Evolutionary conservation across 2,329 filamentous ascomycete genomes (phyloP), one percentile per base, ranked within the genome.

Genomic region (Cephalotrichum gorgonifer): DNA sequence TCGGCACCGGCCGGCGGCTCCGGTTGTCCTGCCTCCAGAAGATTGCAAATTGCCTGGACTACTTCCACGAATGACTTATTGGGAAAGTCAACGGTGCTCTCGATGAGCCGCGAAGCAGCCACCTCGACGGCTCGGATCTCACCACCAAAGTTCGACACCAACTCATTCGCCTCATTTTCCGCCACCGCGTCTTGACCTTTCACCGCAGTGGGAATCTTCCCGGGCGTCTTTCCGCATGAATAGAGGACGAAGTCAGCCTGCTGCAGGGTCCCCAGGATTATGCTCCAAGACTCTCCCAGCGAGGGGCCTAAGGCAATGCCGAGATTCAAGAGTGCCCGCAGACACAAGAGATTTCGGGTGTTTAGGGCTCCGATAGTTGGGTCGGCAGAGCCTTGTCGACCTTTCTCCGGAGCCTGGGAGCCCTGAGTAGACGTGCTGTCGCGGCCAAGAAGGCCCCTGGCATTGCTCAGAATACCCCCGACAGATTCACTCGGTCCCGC

Each of bases 271-370:
- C 95, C 90, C 1, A 98, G 75, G 15, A 98, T 74, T 51, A 98
- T 97, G 2, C 82, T 83, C 87, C 94, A 98, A 1, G 91, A 86
- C 14, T 77, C 74, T 31, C 86, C 83, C 1, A 98, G 73, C 0
- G 88, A 95, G 3, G 93, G 89, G 0, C 93, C 93, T 1, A 98
- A 69, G 2, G 93, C 93, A 58, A 97, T 98, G 2, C 93, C 93
- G 3, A 98, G 69, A 57, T 98, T 98, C n/a, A 98, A 70, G 15
- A 98, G 73, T 27, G 93, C 93, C 58, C 94, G 76, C 41, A 98
- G 71, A 58, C 93, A 98, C 2, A 97, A 72, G 4, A 98, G 70
- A 59, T 98, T 97, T 7, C 93, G 79, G 3, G 89, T 91, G 55
- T 88, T 95, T 8, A 97, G 72, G 3, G 80, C 77, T 49, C 72